Evolutionary conservation across 1,284 basidiomycete species (phyloP).

Genomic region (Fistulinella staudtii): DNA sequence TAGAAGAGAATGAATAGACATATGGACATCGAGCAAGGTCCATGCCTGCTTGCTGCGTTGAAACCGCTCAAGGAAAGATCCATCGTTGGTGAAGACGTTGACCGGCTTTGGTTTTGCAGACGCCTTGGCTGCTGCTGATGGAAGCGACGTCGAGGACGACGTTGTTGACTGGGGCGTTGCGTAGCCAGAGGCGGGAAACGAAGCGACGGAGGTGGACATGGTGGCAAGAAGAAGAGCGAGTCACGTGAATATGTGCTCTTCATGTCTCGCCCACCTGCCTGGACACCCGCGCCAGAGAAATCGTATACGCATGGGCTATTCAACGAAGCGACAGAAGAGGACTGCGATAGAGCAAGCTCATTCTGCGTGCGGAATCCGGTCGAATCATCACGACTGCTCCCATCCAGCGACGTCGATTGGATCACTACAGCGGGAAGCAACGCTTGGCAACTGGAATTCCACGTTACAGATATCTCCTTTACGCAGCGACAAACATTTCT

Average conservation of each 20-base stretch:
- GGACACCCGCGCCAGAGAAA: slow-evolving; percentile 48
- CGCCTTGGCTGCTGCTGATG: slow-evolving; percentile 6
- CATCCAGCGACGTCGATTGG: slow-evolving; percentile 46
- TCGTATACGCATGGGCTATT: slow-evolving; percentile 44
- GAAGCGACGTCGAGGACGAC: slow-evolving; percentile 10
- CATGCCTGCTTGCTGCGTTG: slow-evolving; percentile 49
- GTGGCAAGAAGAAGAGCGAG: background rate
- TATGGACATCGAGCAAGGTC: background rate
- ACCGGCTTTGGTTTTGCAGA: slow-evolving; percentile 41
- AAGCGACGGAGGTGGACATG: slow-evolving; percentile 9
- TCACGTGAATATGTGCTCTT: slow-evolving; percentile 6
- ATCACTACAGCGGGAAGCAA: slow-evolving; percentile 44
- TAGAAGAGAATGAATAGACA: background rate
- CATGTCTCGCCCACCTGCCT: slow-evolving; percentile 37
- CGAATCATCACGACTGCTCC: slow-evolving; percentile 41
- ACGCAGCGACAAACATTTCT: slow-evolving; percentile 7
- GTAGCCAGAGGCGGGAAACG: slow-evolving; percentile 9
- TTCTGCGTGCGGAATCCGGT: slow-evolving; percentile 46
- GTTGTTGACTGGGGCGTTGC: slow-evolving; percentile 15
- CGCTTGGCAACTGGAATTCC: slow-evolving; percentile 50
- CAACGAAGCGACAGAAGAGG: slow-evolving; percentile 51
- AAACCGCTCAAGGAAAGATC: slow-evolving; percentile 56
- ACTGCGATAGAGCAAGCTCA: slow-evolving; percentile 45
- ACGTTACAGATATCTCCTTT: slow-evolving; percentile 17
- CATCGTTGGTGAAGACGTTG: slow-evolving; percentile 58